A percentile compares a stretch with the other conserved stretches of the same genome.
Evolutionary conservation across 495 filamentous ascomycete species (phyloP).

Genomic region (Talaromyces wortmannii): DNA sequence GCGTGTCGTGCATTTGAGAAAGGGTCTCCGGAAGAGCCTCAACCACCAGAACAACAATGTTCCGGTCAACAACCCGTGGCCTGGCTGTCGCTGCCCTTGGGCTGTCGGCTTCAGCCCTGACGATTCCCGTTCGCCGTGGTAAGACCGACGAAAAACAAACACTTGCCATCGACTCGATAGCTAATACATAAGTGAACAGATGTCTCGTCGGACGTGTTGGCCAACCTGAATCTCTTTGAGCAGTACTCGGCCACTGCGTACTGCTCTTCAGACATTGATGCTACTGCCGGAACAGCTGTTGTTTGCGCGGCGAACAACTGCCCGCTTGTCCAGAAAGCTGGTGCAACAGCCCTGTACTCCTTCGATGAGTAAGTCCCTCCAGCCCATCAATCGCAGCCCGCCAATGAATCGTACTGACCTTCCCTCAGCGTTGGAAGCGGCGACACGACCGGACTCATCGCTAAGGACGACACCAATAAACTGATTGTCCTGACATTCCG

Average conservation of each 20-base stretch:
- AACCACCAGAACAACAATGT: not conserved
- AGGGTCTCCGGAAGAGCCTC: no score
- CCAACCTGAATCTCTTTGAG: conserved; percentile 53
- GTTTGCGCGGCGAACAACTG: conserved; percentile 55
- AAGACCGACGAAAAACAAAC: not conserved
- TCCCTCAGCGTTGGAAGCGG: conserved; percentile 33
- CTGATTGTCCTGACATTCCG: conserved; percentile 64
- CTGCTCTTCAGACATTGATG: conserved; percentile 49
- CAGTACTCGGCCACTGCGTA: conserved; percentile 68
- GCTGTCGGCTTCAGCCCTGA: not conserved
- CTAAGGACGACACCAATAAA: conserved; percentile 52
- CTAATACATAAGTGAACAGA: conserved; percentile 11
- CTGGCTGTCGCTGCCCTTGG: not conserved
- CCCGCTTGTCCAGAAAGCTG: conserved; percentile 47
- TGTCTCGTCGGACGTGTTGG: conserved; percentile 16
- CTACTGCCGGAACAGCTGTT: conserved; percentile 33
- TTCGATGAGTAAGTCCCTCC: conserved; percentile 51
- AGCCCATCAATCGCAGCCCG: not conserved
- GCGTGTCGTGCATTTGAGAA: no score
- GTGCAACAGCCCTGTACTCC: conserved; percentile 47
- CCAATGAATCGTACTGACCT: conserved; percentile 18
- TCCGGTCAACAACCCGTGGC: not conserved
- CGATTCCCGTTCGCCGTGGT: not conserved
- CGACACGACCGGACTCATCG: conserved; percentile 65
- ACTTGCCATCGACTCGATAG: not conserved